A percentile compares a stretch with the other conserved stretches of the same genome.
phyloP scores from a whole-genome alignment of 1,284 basidiomycete genomes.

The Albatrellus sp. region DNA sequence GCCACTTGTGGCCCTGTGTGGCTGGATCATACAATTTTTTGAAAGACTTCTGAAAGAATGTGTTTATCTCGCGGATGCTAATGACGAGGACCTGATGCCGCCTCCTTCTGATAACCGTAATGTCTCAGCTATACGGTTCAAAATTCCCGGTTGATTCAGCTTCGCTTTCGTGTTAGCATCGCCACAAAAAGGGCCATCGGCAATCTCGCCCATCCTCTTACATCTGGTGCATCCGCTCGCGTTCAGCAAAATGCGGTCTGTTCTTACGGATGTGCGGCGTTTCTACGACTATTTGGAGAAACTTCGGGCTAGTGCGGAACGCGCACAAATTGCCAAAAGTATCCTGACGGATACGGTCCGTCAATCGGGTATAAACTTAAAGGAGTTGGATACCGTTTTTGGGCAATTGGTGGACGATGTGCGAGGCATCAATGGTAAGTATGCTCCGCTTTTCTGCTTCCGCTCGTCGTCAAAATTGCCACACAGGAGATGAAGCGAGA shows the following conservation, averaged over 20 bases:
- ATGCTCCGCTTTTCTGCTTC: neutral
- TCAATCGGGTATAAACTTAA: constrained; percentile 49
- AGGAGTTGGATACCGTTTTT: constrained; percentile 33
- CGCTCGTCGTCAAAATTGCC: neutral
- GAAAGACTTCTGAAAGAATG: constrained; percentile 55
- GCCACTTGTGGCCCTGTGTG: constrained; percentile 49
- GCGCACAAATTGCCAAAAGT: constrained; percentile 47
- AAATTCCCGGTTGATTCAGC: neutral
- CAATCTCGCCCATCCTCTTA: constrained; percentile 31
- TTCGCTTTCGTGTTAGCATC: neutral
- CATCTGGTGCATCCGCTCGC: constrained; percentile 49
- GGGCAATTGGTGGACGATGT: constrained; percentile 22
- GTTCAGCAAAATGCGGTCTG: constrained; percentile 33
- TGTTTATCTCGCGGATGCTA: constrained; percentile 27
- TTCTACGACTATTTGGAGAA: constrained; percentile 40
- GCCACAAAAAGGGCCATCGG: constrained; percentile 7
- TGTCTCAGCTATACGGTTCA: constrained; percentile 3
- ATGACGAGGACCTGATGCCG: neutral
- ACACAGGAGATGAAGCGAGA: constrained; percentile 34
- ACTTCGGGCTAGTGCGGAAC: constrained; percentile 42
- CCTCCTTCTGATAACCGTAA: neutral
- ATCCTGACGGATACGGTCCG: constrained; percentile 48
- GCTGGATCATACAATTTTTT: constrained; percentile 48
- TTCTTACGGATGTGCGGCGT: constrained; percentile 41
- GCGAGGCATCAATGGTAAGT: constrained; percentile 14